Percentiles rank a stretch among this genome's conserved stretches.
phyloP scores from a whole-genome alignment of 176 grass and related monocot genomes.

The Zizania latifolia region DNA sequence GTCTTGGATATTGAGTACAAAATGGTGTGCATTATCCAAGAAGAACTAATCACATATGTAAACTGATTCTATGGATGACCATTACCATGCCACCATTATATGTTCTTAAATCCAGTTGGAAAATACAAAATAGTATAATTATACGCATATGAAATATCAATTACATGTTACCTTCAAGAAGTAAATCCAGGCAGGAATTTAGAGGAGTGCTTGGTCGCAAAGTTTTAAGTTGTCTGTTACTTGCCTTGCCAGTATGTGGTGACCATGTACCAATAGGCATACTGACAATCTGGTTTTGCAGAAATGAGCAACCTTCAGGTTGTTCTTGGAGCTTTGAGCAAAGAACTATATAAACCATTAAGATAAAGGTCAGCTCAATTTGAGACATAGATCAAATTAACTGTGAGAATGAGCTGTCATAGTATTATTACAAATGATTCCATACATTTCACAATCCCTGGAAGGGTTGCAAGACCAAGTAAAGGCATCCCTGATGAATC shows the following conservation, averaged over 20 bases:
- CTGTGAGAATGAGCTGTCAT: neutral
- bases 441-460: constrained; percentile 63
- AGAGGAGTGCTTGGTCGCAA: constrained; percentile 31
- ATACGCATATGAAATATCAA: constrained; percentile 19
- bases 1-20: no score
- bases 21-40: no score
- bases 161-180: constrained; percentile 45
- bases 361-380: constrained; percentile 25
- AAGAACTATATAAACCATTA: constrained; percentile 53
- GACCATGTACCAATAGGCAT: constrained; percentile 71
- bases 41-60: constrained; percentile 26
- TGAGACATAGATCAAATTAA: neutral
- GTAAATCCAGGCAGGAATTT: constrained; percentile 49
- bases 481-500: constrained; percentile 56
- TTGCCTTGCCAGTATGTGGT: constrained; percentile 40
- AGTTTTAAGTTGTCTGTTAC: constrained; percentile 40
- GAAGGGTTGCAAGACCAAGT: constrained; percentile 67
- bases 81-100: neutral
- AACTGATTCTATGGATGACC: neutral
- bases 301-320: constrained; percentile 37
- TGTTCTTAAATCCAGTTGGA: constrained; percentile 9
- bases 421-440: constrained; percentile 12
- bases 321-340: constrained; percentile 62
- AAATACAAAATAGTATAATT: constrained; percentile 17
- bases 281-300: constrained; percentile 49